Evolutionary conservation across 192 early-diverging fungal genomes (phyloP).

Genomic region (Coemansia sp.): DNA sequence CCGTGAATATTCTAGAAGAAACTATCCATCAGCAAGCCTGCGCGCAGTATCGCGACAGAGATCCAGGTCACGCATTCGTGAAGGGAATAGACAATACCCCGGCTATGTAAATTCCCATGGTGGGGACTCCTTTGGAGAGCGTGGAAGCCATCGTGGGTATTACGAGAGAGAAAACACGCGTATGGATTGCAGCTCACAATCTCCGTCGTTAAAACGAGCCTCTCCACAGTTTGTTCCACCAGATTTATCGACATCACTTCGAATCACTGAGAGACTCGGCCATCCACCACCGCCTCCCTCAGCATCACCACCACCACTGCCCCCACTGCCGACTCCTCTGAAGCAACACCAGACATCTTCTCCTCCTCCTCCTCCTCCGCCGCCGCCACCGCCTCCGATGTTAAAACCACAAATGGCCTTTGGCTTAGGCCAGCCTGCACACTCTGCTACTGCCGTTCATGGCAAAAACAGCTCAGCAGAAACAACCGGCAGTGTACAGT

Average conservation of each 20-base stretch:
- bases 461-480: background rate
- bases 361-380: background rate
- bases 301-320: constrained; percentile 22
- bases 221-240: background rate
- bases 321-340: constrained; percentile 12
- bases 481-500: background rate
- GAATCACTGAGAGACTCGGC: constrained; percentile 10
- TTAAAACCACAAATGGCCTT: background rate
- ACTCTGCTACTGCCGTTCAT: background rate
- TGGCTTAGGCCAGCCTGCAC: background rate
- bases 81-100: background rate
- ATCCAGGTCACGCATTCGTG: background rate
- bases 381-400: background rate
- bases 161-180: background rate
- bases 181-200: background rate
- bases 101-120: constrained; percentile 10
- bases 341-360: constrained; percentile 13
- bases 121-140: background rate
- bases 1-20: background rate
- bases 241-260: constrained; percentile 1
- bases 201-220: constrained; percentile 1
- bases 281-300: constrained; percentile 20
- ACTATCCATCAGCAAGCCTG: constrained; percentile 6
- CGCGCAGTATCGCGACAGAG: constrained; percentile 5
- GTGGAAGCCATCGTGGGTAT: background rate